Evolutionary conservation across 2,329 filamentous ascomycete species (phyloP).

Genomic region (Colletotrichum sp.): DNA sequence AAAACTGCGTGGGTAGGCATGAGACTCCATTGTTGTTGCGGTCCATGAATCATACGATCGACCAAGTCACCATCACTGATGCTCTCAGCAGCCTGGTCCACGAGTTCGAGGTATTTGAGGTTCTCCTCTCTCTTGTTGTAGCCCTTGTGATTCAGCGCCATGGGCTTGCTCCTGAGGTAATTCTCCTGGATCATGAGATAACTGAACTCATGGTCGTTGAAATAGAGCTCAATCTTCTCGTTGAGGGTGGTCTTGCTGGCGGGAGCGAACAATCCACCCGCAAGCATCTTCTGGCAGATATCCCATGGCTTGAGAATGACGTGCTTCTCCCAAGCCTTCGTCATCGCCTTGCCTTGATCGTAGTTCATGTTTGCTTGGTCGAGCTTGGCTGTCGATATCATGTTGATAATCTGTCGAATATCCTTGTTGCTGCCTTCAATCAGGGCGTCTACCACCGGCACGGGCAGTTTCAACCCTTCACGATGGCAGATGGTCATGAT

Average conservation of each 20-base stretch:
- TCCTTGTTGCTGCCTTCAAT: conserved; percentile 96
- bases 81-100: conserved; percentile 88
- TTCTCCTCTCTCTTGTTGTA: conserved; percentile 73
- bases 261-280: conserved; percentile 82
- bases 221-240: conserved; percentile 98
- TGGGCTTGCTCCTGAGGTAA: conserved; percentile 85
- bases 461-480: conserved; percentile 85
- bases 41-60: conserved; percentile 97
- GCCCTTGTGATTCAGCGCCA: conserved; percentile 59
- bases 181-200: conserved; percentile 99
- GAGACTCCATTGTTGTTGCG: conserved; percentile 96
- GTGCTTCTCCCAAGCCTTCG: conserved; percentile 98
- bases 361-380: conserved; percentile 82
- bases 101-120: conserved; percentile 84
- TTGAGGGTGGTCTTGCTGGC: conserved; percentile 88
- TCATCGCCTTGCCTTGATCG: conserved; percentile 90
- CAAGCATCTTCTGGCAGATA: conserved; percentile 92
- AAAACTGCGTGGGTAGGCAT: conserved; percentile 98
- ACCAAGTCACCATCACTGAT: conserved; percentile 97
- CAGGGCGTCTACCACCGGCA: conserved; percentile 85
- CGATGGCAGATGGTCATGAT: conserved; percentile 95
- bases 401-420: conserved; percentile 98
- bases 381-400: conserved; percentile 93
- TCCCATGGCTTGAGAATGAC: conserved; percentile 98
- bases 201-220: conserved; percentile 98